A percentile compares a stretch with the other conserved stretches of the same genome.
These are phyloP conservation scores for Solanum arcanum DNA, from an alignment of 257 asterid genomes.

Conservation along the genomic window DNA sequence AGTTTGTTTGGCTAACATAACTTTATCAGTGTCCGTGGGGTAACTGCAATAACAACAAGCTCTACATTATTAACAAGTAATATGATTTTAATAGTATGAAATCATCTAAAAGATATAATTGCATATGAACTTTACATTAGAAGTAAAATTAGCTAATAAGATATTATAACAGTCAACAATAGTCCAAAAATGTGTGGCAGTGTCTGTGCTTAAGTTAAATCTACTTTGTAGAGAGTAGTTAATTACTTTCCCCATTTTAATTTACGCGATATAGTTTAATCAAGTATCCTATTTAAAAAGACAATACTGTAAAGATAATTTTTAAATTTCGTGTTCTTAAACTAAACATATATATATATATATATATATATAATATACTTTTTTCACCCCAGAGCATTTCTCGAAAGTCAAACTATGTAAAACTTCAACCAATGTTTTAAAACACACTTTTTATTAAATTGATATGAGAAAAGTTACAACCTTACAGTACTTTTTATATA, in stretches of 20 bases:
- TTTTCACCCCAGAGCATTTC: background rate
- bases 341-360: background rate
- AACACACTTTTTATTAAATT: background rate
- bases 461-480: background rate
- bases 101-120: background rate
- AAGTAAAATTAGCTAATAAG: background rate
- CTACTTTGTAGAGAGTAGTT: background rate
- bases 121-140: background rate
- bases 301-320: background rate
- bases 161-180: background rate
- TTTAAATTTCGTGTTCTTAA: background rate
- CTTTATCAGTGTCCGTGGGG: constrained; percentile 83
- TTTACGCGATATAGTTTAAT: background rate
- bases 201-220: background rate
- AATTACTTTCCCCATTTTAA: background rate
- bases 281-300: background rate
- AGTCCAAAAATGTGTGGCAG: background rate
- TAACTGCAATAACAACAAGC: constrained; percentile 32
- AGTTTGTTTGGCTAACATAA: constrained; percentile 88
- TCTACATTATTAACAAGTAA: too few relatives aligned
- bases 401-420: background rate
- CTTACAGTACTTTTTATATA: background rate
- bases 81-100: background rate
- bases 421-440: background rate
- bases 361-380: background rate